A percentile compares a stretch with the other conserved stretches of the same genome.
Evolutionary conservation across 441 rosid species (phyloP).

Genomic region (Sinapis alba): DNA sequence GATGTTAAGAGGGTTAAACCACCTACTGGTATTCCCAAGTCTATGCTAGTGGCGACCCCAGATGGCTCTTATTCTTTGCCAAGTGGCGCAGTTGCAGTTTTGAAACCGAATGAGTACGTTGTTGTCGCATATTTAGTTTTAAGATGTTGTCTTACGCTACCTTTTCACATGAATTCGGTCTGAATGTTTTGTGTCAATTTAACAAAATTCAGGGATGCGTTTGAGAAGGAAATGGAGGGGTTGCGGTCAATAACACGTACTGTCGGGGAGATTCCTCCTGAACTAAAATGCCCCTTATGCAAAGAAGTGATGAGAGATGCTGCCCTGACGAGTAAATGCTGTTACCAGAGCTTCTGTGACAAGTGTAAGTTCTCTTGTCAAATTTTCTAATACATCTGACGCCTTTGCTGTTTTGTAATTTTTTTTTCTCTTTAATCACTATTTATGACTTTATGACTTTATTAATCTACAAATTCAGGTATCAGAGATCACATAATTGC

Average conservation of each 20-base stretch:
- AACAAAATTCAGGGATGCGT: constrained; percentile 72
- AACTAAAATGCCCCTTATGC: constrained; percentile 92
- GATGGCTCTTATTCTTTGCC: constrained; percentile 96
- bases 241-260: constrained; percentile 78
- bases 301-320: constrained; percentile 99
- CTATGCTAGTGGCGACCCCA: constrained; percentile 91
- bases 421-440: background rate
- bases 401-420: background rate
- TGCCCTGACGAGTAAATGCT: constrained; percentile 94
- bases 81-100: constrained; percentile 91
- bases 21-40: constrained; percentile 99
- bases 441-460: constrained; percentile 4
- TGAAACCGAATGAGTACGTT: constrained; percentile 90
- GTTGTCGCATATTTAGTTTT: constrained; percentile 23
- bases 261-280: constrained; percentile 95
- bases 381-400: background rate
- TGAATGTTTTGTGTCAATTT: background rate
- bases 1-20: constrained; percentile 90
- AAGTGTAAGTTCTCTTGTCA: constrained; percentile 61
- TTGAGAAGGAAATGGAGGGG: constrained; percentile 96
- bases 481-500: constrained; percentile 88
- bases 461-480: constrained; percentile 48
- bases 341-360: constrained; percentile 86
- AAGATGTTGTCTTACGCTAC: background rate
- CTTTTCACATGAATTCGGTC: background rate